Evolutionary conservation across 345 rosid genomes (phyloP).

Genomic region (Salix dunnii): DNA sequence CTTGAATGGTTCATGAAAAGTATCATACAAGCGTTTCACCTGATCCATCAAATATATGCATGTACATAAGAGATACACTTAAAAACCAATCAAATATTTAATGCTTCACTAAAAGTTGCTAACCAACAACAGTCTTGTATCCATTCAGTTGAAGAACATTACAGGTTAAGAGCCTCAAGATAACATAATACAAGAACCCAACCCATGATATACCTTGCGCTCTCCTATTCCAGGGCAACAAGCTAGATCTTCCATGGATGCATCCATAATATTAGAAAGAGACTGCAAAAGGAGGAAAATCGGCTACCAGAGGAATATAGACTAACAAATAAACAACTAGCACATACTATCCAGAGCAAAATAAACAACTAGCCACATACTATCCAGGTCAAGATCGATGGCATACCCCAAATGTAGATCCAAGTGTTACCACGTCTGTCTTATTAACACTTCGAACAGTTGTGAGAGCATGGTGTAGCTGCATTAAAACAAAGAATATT

Average conservation of each 20-base stretch:
- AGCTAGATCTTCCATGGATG: conserved; percentile 92
- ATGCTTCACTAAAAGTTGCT: not conserved
- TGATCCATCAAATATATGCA: conserved; percentile 19
- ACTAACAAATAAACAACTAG: not conserved
- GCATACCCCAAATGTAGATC: conserved; percentile 87
- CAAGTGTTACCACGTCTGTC: conserved; percentile 94
- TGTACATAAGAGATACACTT: not conserved
- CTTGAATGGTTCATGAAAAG: conserved; percentile 95
- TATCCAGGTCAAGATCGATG: not conserved
- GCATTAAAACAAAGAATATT: conserved; percentile 22
- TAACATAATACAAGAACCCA: not conserved
- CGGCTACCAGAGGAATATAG: not conserved
- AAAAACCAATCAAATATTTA: not conserved
- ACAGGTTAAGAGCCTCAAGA: not conserved
- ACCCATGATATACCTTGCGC: conserved; percentile 56
- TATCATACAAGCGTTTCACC: conserved; percentile 87
- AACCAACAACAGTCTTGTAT: not conserved
- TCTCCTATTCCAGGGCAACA: conserved; percentile 95
- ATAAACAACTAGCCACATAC: not conserved
- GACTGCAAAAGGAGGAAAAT: conserved; percentile 45
- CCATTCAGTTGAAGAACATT: not conserved
- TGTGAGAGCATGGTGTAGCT: conserved; percentile 79
- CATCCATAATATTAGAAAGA: conserved; percentile 80
- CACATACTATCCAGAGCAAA: not conserved
- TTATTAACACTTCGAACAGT: conserved; percentile 77